Evolutionary conservation across 768 basidiomycete species (phyloP).

Genomic region (Trametes sanguinea): DNA sequence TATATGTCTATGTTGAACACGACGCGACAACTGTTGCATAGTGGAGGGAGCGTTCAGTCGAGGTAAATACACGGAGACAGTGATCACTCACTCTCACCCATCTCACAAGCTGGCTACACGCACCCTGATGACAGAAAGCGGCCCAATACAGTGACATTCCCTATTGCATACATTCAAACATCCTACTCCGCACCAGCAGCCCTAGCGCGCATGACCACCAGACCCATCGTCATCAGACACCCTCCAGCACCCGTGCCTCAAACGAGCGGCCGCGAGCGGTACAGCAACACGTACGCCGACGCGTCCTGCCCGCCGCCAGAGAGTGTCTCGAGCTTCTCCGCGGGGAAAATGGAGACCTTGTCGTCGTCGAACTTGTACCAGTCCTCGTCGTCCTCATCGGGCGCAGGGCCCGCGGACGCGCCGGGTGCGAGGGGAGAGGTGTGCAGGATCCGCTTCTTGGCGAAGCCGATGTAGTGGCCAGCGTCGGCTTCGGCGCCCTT

Average conservation of each 20-base stretch:
- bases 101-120: too few species aligned
- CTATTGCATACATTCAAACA: too few species aligned
- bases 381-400: slow-evolving; percentile 68
- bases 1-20: too few species aligned
- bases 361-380: slow-evolving; percentile 99
- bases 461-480: slow-evolving; percentile 94
- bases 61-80: too few species aligned
- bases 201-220: too few species aligned
- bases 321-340: slow-evolving; percentile 79
- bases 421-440: neutral
- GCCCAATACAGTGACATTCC: too few species aligned
- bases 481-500: slow-evolving; percentile 95
- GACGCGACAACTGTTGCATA: too few species aligned
- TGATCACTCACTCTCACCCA: too few species aligned
- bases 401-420: slow-evolving; percentile 6
- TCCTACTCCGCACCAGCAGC: too few species aligned
- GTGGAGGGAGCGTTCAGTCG: too few species aligned
- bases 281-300: slow-evolving; percentile 86
- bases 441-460: slow-evolving; percentile 75
- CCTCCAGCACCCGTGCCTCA: neutral
- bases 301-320: slow-evolving; percentile 94
- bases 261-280: slow-evolving; percentile 56
- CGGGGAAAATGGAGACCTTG: slow-evolving; percentile 83
- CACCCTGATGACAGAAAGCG: too few species aligned
- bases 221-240: neutral